These are phyloP conservation scores for Musa itinerans DNA, from an alignment of 176 grass and related monocot genomes.

Conservation along the genomic window DNA sequence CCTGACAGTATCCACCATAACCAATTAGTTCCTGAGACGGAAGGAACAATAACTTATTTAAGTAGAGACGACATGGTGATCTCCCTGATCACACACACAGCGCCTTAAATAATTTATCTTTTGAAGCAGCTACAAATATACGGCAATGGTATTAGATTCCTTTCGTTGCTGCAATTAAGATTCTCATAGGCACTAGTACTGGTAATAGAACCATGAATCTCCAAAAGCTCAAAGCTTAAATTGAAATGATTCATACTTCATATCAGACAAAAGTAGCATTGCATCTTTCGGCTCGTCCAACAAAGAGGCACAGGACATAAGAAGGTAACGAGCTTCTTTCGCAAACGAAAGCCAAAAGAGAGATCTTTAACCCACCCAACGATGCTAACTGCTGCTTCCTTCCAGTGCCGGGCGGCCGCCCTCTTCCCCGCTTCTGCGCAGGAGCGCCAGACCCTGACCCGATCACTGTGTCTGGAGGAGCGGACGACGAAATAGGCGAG, in stretches of 20 bases:
- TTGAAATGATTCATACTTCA: not conserved
- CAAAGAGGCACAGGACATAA: not conserved
- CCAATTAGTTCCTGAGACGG: not conserved
- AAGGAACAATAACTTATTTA: not conserved
- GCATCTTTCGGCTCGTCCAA: not conserved
- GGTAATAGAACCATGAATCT: not conserved
- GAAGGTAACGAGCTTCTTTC: not conserved
- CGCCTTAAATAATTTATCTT: not conserved
- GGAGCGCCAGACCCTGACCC: not conserved
- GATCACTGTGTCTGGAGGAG: constrained; percentile 6
- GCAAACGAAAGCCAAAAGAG: not conserved
- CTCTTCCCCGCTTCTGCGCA: constrained; percentile 6
- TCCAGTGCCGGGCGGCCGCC: constrained; percentile 12
- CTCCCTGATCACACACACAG: not conserved
- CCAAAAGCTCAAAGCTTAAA: not conserved
- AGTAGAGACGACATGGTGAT: not conserved
- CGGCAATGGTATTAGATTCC: not conserved
- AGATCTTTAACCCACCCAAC: constrained; percentile 22
- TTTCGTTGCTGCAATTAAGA: not conserved
- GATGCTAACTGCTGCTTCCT: constrained; percentile 38
- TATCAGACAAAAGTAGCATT: not conserved
- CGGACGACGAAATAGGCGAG: not conserved
- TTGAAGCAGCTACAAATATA: not conserved
- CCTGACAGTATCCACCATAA: not conserved
- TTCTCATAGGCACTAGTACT: not conserved